These are phyloP conservation scores for Fusarium pseudocircinatum DNA, from an alignment of 2,329 filamentous ascomycete genomes.

Conservation along the genomic window DNA sequence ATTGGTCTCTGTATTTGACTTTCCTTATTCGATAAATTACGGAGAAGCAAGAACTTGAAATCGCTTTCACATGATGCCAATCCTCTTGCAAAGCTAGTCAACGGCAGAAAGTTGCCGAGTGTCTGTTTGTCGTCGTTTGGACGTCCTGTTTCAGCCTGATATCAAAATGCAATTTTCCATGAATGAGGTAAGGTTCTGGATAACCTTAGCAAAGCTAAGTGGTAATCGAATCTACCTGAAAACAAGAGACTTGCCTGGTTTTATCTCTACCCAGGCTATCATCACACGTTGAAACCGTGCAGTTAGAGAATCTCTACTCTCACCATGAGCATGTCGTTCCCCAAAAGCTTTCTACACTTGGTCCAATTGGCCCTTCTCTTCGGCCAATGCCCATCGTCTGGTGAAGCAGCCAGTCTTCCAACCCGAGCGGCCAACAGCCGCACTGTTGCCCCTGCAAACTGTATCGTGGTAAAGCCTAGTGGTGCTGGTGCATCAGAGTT, in stretches of 20 bases:
- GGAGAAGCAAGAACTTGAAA: neutral
- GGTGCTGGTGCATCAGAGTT: neutral
- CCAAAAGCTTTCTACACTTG: neutral
- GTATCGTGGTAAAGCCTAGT: neutral
- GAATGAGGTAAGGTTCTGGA: neutral
- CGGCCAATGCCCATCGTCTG: rapidly evolving
- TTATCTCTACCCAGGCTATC: no score
- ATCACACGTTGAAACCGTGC: neutral
- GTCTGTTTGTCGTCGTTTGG: neutral
- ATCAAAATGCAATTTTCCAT: neutral
- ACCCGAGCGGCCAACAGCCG: neutral
- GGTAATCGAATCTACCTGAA: neutral
- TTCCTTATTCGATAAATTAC: neutral
- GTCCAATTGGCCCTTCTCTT: neutral
- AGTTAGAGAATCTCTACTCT: no score
- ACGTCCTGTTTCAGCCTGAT: neutral
- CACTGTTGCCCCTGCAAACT: neutral
- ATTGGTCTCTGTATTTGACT: rapidly evolving
- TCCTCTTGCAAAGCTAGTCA: neutral
- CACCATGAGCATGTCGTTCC: neutral
- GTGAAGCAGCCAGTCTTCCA: neutral
- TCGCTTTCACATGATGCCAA: neutral
- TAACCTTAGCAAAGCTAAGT: no score
- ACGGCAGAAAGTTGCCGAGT: neutral
- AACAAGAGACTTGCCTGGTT: neutral